Percentiles rank a stretch among this genome's conserved stretches.
Evolutionary conservation across 768 basidiomycete genomes (phyloP).

Genomic region (Amanita polypyramis): DNA sequence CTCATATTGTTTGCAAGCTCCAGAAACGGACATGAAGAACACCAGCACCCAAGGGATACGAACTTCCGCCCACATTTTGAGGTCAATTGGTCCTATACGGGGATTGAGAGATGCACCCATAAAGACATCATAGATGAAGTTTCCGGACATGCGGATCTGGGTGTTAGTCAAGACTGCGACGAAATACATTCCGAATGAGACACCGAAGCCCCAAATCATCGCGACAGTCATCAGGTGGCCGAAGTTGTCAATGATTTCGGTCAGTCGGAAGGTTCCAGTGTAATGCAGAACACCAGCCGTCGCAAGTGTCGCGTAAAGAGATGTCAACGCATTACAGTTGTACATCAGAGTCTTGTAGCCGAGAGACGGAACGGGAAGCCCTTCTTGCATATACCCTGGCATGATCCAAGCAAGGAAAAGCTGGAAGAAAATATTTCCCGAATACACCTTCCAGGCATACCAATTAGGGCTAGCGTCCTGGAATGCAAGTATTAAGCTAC

Average conservation of each 20-base stretch:
- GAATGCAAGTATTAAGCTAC: not conserved
- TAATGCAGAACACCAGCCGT: slow-evolving; percentile 70
- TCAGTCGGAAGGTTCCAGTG: slow-evolving; percentile 78
- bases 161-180: slow-evolving; percentile 67
- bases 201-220: slow-evolving; percentile 82
- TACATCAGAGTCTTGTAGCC: slow-evolving; percentile 89
- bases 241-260: slow-evolving; percentile 92
- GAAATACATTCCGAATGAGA: slow-evolving; percentile 76
- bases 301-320: slow-evolving; percentile 73
- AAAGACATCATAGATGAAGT: slow-evolving; percentile 89
- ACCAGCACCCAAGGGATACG: slow-evolving; percentile 96
- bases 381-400: slow-evolving; percentile 89
- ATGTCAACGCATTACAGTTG: slow-evolving; percentile 90
- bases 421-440: slow-evolving; percentile 80
- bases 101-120: slow-evolving; percentile 97
- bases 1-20: slow-evolving; percentile 94
- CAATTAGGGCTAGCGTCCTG: slow-evolving; percentile 88
- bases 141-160: slow-evolving; percentile 90
- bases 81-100: slow-evolving; percentile 79
- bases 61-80: slow-evolving; percentile 99
- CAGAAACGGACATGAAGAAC: slow-evolving; percentile 87
- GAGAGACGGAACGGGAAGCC: slow-evolving; percentile 92
- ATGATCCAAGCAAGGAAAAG: slow-evolving; percentile 84
- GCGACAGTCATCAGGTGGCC: slow-evolving; percentile 93
- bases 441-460: slow-evolving; percentile 87